These are phyloP conservation scores for Sphagnum contortum DNA, from an alignment of 225 moss, liverwort and hornwort species.

Conservation along the genomic window DNA sequence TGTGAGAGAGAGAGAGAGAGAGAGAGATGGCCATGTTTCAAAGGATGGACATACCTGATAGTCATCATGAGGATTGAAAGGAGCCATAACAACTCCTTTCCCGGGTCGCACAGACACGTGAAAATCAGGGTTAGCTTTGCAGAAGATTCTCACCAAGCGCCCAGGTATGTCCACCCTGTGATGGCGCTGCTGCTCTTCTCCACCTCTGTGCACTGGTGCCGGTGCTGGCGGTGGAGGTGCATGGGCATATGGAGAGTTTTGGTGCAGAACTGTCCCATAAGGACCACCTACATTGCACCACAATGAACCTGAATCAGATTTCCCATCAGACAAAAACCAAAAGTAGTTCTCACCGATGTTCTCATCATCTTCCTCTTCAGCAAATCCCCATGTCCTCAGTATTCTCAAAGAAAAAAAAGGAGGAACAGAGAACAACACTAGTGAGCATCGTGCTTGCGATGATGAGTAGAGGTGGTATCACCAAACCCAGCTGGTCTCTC, in stretches of 20 bases:
- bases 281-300: constrained; percentile 6
- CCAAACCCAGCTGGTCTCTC: too few species aligned
- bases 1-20: neutral
- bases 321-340: too few species aligned
- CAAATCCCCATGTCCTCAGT: too few species aligned
- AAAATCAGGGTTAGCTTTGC: constrained; percentile 38
- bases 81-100: constrained; percentile 44
- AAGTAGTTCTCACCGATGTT: too few species aligned
- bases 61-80: constrained; percentile 38
- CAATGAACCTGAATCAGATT: too few species aligned
- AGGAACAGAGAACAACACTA: too few species aligned
- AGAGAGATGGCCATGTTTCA: neutral
- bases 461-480: too few species aligned
- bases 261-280: constrained; percentile 21
- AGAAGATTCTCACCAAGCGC: constrained; percentile 35
- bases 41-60: constrained; percentile 34
- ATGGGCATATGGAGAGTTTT: constrained; percentile 29
- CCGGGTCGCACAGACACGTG: constrained; percentile 38
- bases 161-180: constrained; percentile 16
- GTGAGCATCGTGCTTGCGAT: too few species aligned
- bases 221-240: constrained; percentile 1
- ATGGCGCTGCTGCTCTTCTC: neutral
- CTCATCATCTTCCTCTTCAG: too few species aligned
- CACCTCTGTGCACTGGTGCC: constrained; percentile 5
- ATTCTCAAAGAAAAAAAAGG: too few species aligned